phyloP scores from a whole-genome alignment of 169 alveolate genomes.

The Amoebophrya sp. region DNA sequence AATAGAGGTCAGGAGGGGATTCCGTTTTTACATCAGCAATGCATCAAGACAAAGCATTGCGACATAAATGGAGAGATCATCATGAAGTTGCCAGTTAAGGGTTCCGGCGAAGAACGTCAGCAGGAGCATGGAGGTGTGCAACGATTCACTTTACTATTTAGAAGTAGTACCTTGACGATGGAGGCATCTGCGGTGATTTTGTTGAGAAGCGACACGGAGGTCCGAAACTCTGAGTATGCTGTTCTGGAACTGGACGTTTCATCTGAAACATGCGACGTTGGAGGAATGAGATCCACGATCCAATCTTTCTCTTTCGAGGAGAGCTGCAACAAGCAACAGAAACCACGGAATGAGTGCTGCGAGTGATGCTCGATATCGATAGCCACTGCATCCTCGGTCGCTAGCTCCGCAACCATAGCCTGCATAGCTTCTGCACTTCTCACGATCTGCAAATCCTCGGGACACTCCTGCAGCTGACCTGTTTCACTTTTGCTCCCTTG shows the following conservation, averaged over 20 bases:
- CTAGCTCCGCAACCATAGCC: conserved; percentile 25
- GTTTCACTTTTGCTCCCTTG: too few relatives aligned
- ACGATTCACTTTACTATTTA: too few relatives aligned
- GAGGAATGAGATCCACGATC: conserved; percentile 20
- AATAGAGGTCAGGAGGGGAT: too few relatives aligned
- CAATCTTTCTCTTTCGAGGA: not conserved
- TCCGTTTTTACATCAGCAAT: too few relatives aligned
- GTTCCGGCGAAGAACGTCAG: too few relatives aligned
- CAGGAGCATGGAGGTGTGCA: too few relatives aligned
- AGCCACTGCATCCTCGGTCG: conserved; percentile 53
- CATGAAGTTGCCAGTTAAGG: too few relatives aligned
- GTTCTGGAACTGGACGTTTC: too few relatives aligned
- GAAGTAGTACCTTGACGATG: conserved; percentile 21
- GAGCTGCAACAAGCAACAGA: conserved; percentile 71
- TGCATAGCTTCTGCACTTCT: not conserved
- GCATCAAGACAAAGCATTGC: too few relatives aligned
- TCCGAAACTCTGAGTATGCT: conserved; percentile 18
- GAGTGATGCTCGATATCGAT: conserved; percentile 81
- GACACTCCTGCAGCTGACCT: not conserved
- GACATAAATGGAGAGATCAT: too few relatives aligned
- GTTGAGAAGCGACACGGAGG: not conserved
- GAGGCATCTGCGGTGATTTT: not conserved
- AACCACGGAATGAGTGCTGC: conserved; percentile 69
- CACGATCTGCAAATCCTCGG: not conserved
- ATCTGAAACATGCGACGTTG: not conserved